Evolutionary conservation across 495 filamentous ascomycete species (phyloP), one percentile per base, ranked within the genome.

Genomic region (Penicillium egyptiacum): DNA sequence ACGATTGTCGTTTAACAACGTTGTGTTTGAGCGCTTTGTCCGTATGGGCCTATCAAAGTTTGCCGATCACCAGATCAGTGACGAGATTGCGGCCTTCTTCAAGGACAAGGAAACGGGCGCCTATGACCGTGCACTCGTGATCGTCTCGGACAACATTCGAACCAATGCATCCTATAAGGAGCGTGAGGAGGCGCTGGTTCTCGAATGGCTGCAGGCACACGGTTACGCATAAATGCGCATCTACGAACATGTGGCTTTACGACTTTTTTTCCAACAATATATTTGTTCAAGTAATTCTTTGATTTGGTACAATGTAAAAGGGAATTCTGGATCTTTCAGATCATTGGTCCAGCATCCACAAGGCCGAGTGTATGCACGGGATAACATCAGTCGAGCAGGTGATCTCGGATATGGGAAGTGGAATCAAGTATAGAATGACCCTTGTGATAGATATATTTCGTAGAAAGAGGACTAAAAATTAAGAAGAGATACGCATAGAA

Each of bases 11-110:
- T 78, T 81, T 1, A 96, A 95, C 73, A 86, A 89, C 57, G 87
- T 96, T 28, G 84, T 96, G 23, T 76, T 96, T 49, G 92, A 97
- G 73, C 85, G 92, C 20, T 94, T 96, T 72, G 67, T 98, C 60
- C 85, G 88, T 59, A 78, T 86, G 61, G 84, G 83, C 20, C 77
- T 98, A 57, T 80, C 81, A 47, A 89, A 88, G 66, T 97, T 96
- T 68, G 80, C 87, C 1, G 86, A 87, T 61, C 72, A 78, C 22
- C 79, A 81, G 62, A 79, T 84, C n/a, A 81, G 86, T 56, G 75
- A 82, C 55, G 92, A 96, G 43, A 96, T 98, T 63, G 76, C 85
- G 45, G 68, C 68, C 7, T 98, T 98, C 78, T 98, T 97, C 76
- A 75, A 82, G 60, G 80, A 80, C 55, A 94, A 91, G 73, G 86